Percentiles rank a stretch among this genome's conserved stretches.
Evolutionary conservation across 352 stramenopile genomes (phyloP).

Genomic region (Phytophthora niederhauseri): DNA sequence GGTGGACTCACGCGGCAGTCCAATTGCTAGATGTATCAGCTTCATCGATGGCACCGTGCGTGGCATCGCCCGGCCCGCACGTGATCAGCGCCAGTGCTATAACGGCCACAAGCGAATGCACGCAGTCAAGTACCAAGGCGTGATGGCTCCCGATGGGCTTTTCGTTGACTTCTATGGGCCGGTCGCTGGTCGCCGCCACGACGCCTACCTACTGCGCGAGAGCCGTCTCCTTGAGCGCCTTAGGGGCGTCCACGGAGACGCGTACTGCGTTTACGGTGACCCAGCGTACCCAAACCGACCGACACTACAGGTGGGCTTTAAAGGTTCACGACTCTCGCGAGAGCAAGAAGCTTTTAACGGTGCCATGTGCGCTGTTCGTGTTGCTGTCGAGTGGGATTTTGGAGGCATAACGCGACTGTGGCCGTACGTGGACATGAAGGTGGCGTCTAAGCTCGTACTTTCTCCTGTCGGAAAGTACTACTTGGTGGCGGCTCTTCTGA

Average conservation of each 20-base stretch:
- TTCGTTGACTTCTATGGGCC: not conserved
- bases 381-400: not conserved
- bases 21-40: not conserved
- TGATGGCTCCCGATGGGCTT: not conserved
- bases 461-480: not conserved
- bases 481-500: not conserved
- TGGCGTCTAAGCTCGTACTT: not conserved
- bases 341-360: not conserved
- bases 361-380: not conserved
- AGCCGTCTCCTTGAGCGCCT: not conserved
- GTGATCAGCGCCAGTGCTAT: not conserved
- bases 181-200: not conserved
- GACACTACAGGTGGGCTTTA: not conserved
- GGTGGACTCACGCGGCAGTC: not conserved
- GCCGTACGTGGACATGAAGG: not conserved
- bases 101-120: not conserved
- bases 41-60: not conserved
- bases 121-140: too few relatives aligned
- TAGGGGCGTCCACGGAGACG: not conserved
- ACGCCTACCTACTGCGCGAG: not conserved
- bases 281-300: not conserved
- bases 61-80: not conserved
- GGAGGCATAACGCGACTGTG: not conserved
- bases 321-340: not conserved
- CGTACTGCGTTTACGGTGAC: not conserved